Percentiles rank a stretch among this genome's conserved stretches.
Conservation (phyloP, 2,329 filamentous ascomycete genomes). For the Aureobasidium uvarum region DNA sequence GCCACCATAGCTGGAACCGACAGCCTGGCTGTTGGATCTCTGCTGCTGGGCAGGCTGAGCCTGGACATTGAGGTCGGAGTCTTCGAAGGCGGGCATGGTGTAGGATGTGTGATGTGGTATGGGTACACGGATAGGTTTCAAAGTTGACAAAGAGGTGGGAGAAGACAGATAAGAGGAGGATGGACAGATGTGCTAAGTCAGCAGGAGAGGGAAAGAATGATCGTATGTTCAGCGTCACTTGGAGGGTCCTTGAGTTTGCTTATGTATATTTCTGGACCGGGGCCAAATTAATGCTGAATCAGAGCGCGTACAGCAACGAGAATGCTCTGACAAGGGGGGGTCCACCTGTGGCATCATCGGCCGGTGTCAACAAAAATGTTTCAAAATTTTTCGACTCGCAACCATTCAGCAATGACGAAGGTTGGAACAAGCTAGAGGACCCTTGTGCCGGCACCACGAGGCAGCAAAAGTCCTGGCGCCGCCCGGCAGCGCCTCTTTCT, state of each 20-base stretch:
- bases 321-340: constrained; percentile 22
- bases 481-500: constrained; percentile 11
- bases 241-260: constrained; percentile 15
- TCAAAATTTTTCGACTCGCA: constrained; percentile 22
- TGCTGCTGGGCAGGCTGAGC: constrained; percentile 39
- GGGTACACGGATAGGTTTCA: not conserved
- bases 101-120: constrained; percentile 28
- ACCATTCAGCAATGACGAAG: constrained; percentile 25
- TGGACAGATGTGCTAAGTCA: constrained; percentile 18
- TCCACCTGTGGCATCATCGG: constrained; percentile 27
- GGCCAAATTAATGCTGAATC: constrained; percentile 23
- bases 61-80: constrained; percentile 54
- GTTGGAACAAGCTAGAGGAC: constrained; percentile 24
- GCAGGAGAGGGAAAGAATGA: constrained; percentile 18
- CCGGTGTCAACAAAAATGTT: constrained; percentile 27
- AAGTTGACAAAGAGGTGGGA: constrained; percentile 18
- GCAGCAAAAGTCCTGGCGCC: constrained; percentile 16
- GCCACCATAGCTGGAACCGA: constrained; percentile 37
- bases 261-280: constrained; percentile 26
- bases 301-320: constrained; percentile 21
- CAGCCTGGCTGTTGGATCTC: constrained; percentile 32
- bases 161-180: constrained; percentile 12
- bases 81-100: constrained; percentile 62
- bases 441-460: constrained; percentile 24
- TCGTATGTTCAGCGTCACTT: constrained; percentile 7